phyloP scores from a whole-genome alignment of 140 eudicot species.

The Cichorium intybus region DNA sequence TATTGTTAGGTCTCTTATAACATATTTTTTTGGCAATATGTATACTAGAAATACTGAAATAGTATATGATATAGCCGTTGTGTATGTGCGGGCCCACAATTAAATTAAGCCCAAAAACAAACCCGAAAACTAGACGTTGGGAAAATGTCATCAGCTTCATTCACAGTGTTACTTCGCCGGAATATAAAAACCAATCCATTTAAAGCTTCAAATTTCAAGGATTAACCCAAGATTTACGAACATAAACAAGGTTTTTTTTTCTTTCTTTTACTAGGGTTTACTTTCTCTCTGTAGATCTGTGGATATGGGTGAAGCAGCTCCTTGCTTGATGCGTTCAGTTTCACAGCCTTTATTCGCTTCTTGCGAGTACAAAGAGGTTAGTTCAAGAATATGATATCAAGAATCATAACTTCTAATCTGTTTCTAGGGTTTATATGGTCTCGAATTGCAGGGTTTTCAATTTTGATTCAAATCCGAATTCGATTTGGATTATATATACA shows the following conservation, averaged over 20 bases:
- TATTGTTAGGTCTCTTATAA: too few species aligned
- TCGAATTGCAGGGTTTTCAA: neutral
- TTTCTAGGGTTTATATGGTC: neutral
- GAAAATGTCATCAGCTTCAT: neutral
- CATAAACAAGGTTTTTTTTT: neutral
- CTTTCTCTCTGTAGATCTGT: slow-evolving; percentile 15
- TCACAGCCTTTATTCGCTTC: slow-evolving; percentile 66
- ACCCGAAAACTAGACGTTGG: slow-evolving; percentile 26
- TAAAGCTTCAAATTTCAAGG: slow-evolving; percentile 3
- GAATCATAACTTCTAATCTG: neutral
- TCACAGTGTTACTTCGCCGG: slow-evolving; percentile 9
- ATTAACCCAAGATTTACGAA: neutral
- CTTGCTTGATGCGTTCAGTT: slow-evolving; percentile 58
- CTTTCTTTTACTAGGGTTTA: slow-evolving; percentile 16
- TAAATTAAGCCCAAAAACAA: slow-evolving; percentile 1
- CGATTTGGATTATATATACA: neutral
- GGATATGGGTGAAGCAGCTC: slow-evolving; percentile 64
- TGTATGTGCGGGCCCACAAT: slow-evolving; percentile 5
- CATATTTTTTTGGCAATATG: too few species aligned
- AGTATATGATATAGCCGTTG: slow-evolving; percentile 43
- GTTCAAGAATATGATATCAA: neutral
- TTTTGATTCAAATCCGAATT: slow-evolving; percentile 1
- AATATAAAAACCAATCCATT: slow-evolving; percentile 16
- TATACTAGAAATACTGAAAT: too few species aligned
- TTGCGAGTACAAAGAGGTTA: slow-evolving; percentile 53